A percentile compares a stretch with the other conserved stretches of the same genome.
phyloP scores from a whole-genome alignment of 768 basidiomycete species.

The Panellus pusillus region DNA sequence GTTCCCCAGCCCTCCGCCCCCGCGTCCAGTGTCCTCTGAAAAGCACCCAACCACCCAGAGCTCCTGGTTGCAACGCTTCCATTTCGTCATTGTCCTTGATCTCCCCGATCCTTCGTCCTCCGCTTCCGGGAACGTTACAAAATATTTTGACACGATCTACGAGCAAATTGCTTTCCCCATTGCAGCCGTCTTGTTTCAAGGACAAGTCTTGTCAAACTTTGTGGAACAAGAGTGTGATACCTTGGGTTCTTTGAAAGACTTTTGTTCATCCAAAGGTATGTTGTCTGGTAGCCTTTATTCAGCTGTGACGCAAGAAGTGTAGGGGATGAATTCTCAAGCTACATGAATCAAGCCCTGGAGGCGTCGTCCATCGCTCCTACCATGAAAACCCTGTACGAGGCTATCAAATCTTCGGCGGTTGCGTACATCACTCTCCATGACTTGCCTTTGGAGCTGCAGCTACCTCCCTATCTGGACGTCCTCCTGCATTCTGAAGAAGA shows the following conservation, averaged over 20 bases:
- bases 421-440: constrained; percentile 78
- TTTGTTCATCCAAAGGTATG: constrained; percentile 62
- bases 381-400: constrained; percentile 79
- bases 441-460: constrained; percentile 81
- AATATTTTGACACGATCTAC: constrained; percentile 86
- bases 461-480: constrained; percentile 77
- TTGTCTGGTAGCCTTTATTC: background rate
- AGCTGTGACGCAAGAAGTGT: background rate
- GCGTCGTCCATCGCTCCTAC: constrained; percentile 72
- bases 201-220: constrained; percentile 85
- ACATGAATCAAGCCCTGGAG: constrained; percentile 56
- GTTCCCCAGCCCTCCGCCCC: constrained; percentile 30
- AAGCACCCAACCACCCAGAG: constrained; percentile 33
- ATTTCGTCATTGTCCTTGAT: constrained; percentile 85
- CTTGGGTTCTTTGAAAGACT: constrained; percentile 70
- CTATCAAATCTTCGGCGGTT: constrained; percentile 73
- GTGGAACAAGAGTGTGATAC: constrained; percentile 80
- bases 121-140: constrained; percentile 69
- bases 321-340: constrained; percentile 65
- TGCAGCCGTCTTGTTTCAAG: constrained; percentile 87
- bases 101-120: constrained; percentile 90
- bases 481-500: constrained; percentile 69
- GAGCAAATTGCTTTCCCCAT: constrained; percentile 86
- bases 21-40: constrained; percentile 33
- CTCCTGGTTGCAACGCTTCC: constrained; percentile 73